Percentiles rank a stretch among this genome's conserved stretches.
phyloP scores from a whole-genome alignment of 1,139 yeast species.

The Sugiyamaella novakii region DNA sequence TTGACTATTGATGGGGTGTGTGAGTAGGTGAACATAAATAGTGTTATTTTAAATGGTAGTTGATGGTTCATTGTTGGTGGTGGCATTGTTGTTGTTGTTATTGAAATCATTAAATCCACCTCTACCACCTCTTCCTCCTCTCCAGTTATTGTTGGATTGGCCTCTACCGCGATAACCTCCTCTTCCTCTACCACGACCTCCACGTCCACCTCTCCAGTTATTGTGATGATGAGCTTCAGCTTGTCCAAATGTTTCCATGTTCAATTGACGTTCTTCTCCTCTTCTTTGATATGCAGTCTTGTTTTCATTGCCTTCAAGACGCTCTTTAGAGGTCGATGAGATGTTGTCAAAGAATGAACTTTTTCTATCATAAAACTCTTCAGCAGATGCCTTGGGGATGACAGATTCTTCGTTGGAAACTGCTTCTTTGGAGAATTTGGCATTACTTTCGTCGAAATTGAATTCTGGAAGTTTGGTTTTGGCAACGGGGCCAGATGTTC shows the following conservation, averaged over 20 bases:
- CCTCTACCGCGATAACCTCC: constrained; percentile 31
- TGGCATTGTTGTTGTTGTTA: constrained; percentile 85
- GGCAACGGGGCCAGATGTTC: constrained; percentile 27
- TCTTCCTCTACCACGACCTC: constrained; percentile 41
- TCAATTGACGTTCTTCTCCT: constrained; percentile 62
- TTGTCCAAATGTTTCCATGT: constrained; percentile 71
- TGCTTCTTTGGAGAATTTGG: constrained; percentile 52
- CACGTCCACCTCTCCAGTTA: constrained; percentile 36
- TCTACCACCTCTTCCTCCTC: constrained; percentile 14
- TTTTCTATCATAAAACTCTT: constrained; percentile 60
- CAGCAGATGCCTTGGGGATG: constrained; percentile 30
- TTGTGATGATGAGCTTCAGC: constrained; percentile 41
- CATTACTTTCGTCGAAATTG: constrained; percentile 71
- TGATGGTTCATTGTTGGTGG: constrained; percentile 74
- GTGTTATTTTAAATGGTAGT: too few relatives aligned
- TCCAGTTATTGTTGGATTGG: constrained; percentile 8
- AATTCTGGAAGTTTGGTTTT: constrained; percentile 47
- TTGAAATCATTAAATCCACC: constrained; percentile 33
- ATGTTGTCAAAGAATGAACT: constrained; percentile 82
- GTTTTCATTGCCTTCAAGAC: constrained; percentile 41
- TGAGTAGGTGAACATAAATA: too few relatives aligned
- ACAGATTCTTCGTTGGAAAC: constrained; percentile 31
- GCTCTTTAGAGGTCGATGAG: constrained; percentile 55
- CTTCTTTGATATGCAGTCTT: constrained; percentile 51
- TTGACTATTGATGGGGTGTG: too few relatives aligned